Base-by-base conservation (phyloP, 2,329 filamentous ascomycete genomes). In the Aspergillus sp. region DNA sequence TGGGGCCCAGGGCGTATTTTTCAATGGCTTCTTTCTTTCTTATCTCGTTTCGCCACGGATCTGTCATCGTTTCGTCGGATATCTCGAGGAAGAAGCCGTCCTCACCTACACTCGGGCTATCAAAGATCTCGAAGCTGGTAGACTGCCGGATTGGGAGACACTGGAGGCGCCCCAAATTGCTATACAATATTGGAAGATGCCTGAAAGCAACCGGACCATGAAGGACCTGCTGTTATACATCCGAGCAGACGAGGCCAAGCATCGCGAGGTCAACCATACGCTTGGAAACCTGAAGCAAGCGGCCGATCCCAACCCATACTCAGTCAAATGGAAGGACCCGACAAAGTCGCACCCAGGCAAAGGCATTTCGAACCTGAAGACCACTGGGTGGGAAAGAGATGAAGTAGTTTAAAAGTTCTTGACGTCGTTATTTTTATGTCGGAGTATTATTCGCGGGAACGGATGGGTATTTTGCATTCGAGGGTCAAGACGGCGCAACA, bases 41-140 rank as follows among this genome's bases (percentile, higher is more conserved):
- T 98, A 98, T 77, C 86, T 99, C 34, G 70, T 96, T 59, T 91
- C 89, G 1, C 93, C 95, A 6, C 86, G 88, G 60, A 93, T 91
- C 62, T 93, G 90, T 69, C 95, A 99, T 75, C 89, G 95, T 45
- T 98, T 99, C 74, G 93, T 98, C 53, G 95, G 93, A 2, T 98
- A 98, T 68, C 86, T 99, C 12, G 95, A 99, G 75, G 95, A 99
- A 74, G 95, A 99, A 75, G 95, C 95, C 8, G 93, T 98, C 1
- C 84, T 96, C 70, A 99, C 95, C 0, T 99, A 99, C 79, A 95
- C 91, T 0, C 87, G 92, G 50, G 90, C 91, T 60, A 89, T 98
- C 67, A 81, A 86, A 64, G 95, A 98, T 70, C 84, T 99, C 22
- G 93, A 98, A 58, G 82, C 83, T 3, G 93, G 93, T n/a, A 84